These are phyloP conservation scores for Rhizopus delemar DNA, from an alignment of 371 early-diverging fungal species.

Conservation along the genomic window DNA sequence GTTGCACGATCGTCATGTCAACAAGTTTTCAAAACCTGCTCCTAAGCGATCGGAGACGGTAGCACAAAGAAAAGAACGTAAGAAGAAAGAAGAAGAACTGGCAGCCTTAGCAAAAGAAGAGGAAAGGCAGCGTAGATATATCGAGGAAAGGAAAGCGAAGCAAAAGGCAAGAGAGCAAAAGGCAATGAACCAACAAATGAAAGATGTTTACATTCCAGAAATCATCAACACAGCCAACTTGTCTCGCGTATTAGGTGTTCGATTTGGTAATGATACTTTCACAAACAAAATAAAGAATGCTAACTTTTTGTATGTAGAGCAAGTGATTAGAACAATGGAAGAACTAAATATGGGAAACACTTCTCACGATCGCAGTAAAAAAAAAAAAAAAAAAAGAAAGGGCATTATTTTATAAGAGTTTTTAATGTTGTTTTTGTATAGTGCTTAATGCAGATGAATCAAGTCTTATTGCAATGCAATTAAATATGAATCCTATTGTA, in stretches of 20 bases:
- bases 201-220: conserved; percentile 80
- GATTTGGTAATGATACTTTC: conserved; percentile 48
- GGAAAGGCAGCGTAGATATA: conserved; percentile 26
- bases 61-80: conserved; percentile 37
- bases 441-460: conserved; percentile 85
- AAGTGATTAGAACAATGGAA: conserved; percentile 69
- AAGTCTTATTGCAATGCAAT: conserved; percentile 82
- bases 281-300: neutral
- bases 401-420: neutral
- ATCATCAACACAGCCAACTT: conserved; percentile 83
- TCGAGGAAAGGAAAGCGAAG: conserved; percentile 27
- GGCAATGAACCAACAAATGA: conserved; percentile 27
- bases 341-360: conserved; percentile 76
- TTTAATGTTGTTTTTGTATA: conserved; percentile 18
- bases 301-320: conserved; percentile 38
- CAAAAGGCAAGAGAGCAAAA: conserved; percentile 32
- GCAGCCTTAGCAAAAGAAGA: conserved; percentile 26
- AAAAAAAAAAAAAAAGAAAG: conserved; percentile 17
- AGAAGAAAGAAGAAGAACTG: conserved; percentile 38
- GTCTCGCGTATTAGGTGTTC: conserved; percentile 73
- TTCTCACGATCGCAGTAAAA: conserved; percentile 65
- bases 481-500: conserved; percentile 82
- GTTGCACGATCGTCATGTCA: conserved; percentile 30
- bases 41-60: conserved; percentile 19
- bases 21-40: conserved; percentile 22